These are phyloP conservation scores for Ministeria vibrans DNA, from an alignment of 78 protist species.

Conservation along the genomic window DNA sequence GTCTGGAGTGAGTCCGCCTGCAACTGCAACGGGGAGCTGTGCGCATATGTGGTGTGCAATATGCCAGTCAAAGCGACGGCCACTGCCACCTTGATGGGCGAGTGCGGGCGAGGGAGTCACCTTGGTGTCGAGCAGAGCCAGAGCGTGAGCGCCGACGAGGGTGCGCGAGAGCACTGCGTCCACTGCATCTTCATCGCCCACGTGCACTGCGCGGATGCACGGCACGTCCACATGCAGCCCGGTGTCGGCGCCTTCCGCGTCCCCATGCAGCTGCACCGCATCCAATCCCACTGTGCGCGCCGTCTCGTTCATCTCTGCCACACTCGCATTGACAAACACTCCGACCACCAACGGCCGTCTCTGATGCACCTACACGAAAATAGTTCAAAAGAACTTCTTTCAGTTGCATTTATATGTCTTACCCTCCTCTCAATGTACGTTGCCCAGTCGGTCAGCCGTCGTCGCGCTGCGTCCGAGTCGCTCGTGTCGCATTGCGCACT, in stretches of 20 bases:
- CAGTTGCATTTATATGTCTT: background rate
- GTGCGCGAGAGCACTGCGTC: background rate
- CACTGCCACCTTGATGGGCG: background rate
- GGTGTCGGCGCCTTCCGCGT: background rate
- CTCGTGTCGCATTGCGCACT: background rate
- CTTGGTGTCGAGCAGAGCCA: conserved; percentile 11
- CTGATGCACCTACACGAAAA: background rate
- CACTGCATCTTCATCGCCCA: background rate
- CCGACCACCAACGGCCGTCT: conserved; percentile 39
- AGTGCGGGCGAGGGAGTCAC: background rate
- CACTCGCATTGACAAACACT: conserved; percentile 24
- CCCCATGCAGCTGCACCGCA: conserved; percentile 23
- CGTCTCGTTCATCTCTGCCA: background rate
- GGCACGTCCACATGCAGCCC: background rate
- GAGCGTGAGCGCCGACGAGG: background rate
- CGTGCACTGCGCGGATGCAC: conserved; percentile 10
- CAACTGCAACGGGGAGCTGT: background rate
- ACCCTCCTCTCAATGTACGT: too few species aligned
- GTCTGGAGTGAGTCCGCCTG: background rate
- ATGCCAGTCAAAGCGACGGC: conserved; percentile 11
- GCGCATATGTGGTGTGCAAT: background rate
- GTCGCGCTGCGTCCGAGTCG: background rate
- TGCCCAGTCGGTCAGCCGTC: background rate
- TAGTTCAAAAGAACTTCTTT: background rate
- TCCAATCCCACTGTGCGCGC: background rate